A percentile compares a stretch with the other conserved stretches of the same genome.
Evolutionary conservation across 73 alveolate species (phyloP).

Genomic region (Uronychia binucleata): DNA sequence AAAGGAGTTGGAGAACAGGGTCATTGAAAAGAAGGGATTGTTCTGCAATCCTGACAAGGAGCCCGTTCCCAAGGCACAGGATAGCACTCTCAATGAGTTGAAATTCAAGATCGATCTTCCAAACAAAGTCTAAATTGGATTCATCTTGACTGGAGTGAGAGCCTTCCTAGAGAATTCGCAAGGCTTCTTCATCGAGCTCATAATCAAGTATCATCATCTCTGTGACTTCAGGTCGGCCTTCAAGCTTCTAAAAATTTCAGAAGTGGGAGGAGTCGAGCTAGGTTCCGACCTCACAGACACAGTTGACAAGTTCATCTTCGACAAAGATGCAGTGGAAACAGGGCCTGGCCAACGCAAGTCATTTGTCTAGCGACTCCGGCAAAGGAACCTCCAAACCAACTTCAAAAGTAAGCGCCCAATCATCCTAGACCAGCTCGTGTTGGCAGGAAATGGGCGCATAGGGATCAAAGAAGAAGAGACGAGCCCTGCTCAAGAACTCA

Average conservation of each 20-base stretch:
- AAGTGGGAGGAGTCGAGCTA: not conserved
- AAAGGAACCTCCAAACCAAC: not conserved
- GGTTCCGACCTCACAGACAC: not conserved
- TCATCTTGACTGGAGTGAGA: not conserved
- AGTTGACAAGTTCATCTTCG: not conserved
- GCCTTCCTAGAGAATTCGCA: not conserved
- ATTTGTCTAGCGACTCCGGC: not conserved
- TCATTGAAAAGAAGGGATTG: not conserved
- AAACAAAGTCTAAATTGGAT: not conserved
- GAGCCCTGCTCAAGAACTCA: not conserved
- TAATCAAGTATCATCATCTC: not conserved
- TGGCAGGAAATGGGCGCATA: too few relatives aligned
- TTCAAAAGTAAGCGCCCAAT: too few relatives aligned
- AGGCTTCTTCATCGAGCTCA: not conserved
- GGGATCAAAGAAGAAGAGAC: not conserved
- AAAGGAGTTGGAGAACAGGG: not conserved
- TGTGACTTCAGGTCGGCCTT: not conserved
- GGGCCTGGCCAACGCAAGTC: not conserved
- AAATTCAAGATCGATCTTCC: not conserved
- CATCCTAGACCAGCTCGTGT: too few relatives aligned
- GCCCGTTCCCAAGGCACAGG: not conserved
- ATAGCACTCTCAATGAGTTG: not conserved
- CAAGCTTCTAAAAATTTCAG: not conserved
- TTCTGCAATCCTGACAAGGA: too few relatives aligned
- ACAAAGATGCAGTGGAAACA: not conserved